Evolutionary conservation across 805 yeast species (phyloP), one percentile per base, ranked within the genome.

Genomic region (Nakazawaea molendinolei): DNA sequence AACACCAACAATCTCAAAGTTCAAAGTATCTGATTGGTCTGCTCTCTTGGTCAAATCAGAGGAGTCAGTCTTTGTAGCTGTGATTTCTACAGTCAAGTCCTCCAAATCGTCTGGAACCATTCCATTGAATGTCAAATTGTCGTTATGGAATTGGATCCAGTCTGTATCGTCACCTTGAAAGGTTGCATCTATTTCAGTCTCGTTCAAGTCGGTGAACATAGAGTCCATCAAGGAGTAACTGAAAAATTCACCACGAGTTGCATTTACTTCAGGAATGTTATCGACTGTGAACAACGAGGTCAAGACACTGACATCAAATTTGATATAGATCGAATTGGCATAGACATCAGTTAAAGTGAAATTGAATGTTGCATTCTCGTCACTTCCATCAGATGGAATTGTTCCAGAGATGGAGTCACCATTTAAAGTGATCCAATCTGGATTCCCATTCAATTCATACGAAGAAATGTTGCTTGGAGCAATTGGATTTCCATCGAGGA

Each of bases 81-180:
- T 70, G 21, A 80, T 54, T 2, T 58, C 58, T 19, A 79, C 60
- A 0, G 48, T 33, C 12, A 68, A 40, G 3, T 45, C 38, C 12
- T 67, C 64, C 28, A 78, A 72, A 44, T 65, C 58, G 5, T 52
- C 46, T 3, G 86, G 85, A 15, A 79, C 82, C 13, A 58, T 51
- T 20, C 98, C 98, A 26, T 58, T 55, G 38, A 90, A 67, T 0
- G 94, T 79, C 52, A 71, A 61, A 50, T 82, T 85, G 8, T 68
- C 44, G 30, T 60, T 47, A 53, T 77, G 71, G 52, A 71, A 87
- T 1, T 62, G 47, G 33, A 90, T 63, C 97, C 97, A 90, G 33
- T 56, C 52, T 16, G 67, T 60, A 32, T 58, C 52, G 31, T 56
- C 53, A 16, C 54, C 46, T 39, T 58, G 57, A 45, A 60, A 68